Base-by-base conservation (phyloP, 2,329 filamentous ascomycete genomes). In the Albophoma yamanashiensis region DNA sequence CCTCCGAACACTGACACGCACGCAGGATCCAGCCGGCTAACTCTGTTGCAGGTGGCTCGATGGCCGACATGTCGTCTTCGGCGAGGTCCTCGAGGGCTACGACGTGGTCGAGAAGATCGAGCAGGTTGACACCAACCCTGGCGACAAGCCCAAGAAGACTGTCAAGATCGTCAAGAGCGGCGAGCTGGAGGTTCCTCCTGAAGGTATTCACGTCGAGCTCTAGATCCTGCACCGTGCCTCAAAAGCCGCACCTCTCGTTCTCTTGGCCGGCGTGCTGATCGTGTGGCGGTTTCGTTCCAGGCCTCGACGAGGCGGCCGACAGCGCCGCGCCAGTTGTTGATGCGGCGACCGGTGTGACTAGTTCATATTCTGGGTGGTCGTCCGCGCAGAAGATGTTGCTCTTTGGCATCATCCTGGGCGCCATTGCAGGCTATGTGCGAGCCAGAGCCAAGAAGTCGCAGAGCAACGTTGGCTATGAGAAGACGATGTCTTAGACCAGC, bases 161-260 rank as follows among this genome's bases (percentile, higher is more conserved):
- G 80, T 94, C 76, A 92, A 86, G 81, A 91, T 95, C 71, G 82
- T 75, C 73, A 90, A 92, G 83, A 91, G 88, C 77, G 91, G 91
- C 75, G 89, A 93, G 82, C 79, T 94, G 68, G 83, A 87, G 74
- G 87, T 92, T 66, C 88, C 89, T 74, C 80, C 85, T 81, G 91
- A 94, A 94, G 91, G 91, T 94, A 93, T 91, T 81, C 89, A 92
- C 79, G 84, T 87, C 78, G 90, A 94, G 79, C 89, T 94, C 77
- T 94, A 79, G 78, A 72, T 66, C 63, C 63, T 62, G 59, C 65
- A 63, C 56, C 61, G 60, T 61, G 61, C 62, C 60, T 58, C 56
- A 57, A 52, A 60, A 45, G 40, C 38, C 59, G 45, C 34, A 61
- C 53, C 45, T 59, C 56, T 63, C 55, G 25, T 60, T 59, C 62